Conservation (phyloP, 108 stramenopile genomes). For the Pelagomonas calceolata region DNA sequence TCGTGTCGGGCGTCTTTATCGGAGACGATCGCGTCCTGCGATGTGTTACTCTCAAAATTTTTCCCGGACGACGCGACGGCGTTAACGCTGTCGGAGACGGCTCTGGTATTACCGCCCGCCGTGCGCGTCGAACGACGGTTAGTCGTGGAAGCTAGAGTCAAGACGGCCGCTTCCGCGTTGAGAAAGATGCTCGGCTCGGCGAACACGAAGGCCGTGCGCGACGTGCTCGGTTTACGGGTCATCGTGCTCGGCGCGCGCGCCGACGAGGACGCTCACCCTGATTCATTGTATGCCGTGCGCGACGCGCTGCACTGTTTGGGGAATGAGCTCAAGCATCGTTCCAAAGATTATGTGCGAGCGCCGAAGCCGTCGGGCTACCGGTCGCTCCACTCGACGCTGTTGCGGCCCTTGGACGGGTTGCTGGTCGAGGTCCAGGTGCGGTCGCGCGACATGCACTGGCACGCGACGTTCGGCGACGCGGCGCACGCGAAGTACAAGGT, state of each 20-base stretch:
- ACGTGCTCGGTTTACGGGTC: slow-evolving; percentile 7
- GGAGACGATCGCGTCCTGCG: neutral
- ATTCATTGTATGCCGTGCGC: neutral
- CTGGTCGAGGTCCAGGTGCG: neutral
- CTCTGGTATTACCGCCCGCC: neutral
- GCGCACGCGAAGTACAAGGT: neutral
- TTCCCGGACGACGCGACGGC: neutral
- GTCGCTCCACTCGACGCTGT: neutral
- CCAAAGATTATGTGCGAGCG: slow-evolving; percentile 5
- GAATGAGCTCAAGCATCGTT: neutral
- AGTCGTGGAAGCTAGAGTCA: slow-evolving; percentile 2
- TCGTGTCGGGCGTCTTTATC: neutral
- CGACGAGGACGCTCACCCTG: neutral
- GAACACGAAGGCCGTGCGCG: neutral
- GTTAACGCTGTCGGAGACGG: neutral
- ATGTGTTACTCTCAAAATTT: neutral
- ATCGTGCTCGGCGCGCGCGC: neutral
- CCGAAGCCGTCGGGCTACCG: slow-evolving; percentile 9
- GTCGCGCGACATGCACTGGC: neutral
- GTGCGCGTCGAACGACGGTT: neutral
- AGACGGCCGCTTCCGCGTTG: slow-evolving; percentile 7
- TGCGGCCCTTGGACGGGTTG: no score
- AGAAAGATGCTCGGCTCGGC: neutral
- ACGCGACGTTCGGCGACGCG: neutral
- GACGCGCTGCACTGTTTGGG: neutral